A percentile compares a stretch with the other conserved stretches of the same genome.
These are phyloP conservation scores for Wilcoxina mikolae DNA, from an alignment of 495 filamentous ascomycete species.

Conservation along the genomic window DNA sequence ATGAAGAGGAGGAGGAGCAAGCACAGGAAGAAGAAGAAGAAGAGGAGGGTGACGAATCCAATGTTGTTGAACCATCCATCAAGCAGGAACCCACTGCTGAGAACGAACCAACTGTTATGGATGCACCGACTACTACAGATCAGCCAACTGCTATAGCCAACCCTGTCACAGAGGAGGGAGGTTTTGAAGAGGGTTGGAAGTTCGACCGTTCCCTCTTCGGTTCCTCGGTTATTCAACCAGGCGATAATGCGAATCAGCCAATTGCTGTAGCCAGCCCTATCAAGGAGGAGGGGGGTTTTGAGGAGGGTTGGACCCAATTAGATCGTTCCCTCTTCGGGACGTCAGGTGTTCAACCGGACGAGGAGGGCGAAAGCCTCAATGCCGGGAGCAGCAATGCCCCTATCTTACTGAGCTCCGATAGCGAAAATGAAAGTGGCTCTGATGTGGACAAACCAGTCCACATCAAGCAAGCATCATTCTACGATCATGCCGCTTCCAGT, in stretches of 20 bases:
- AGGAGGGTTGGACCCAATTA: neutral
- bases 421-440: too few species aligned
- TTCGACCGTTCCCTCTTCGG: neutral
- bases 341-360: neutral
- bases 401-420: too few species aligned
- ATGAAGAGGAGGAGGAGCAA: constrained; percentile 14
- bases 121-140: neutral
- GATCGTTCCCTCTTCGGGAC: neutral
- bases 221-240: too few species aligned
- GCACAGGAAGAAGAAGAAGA: neutral
- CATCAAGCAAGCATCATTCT: too few species aligned
- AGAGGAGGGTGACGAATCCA: neutral
- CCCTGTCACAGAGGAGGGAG: neutral
- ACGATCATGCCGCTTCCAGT: too few species aligned
- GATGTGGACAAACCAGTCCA: too few species aligned
- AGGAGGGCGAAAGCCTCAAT: too few species aligned
- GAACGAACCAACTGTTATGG: neutral
- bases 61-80: neutral
- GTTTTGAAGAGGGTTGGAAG: neutral
- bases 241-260: neutral
- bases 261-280: neutral
- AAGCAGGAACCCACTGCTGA: neutral
- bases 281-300: neutral
- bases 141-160: neutral
- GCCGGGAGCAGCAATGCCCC: too few species aligned